Evolutionary conservation across 768 basidiomycete species (phyloP).

Genomic region (Boletus fagicola): DNA sequence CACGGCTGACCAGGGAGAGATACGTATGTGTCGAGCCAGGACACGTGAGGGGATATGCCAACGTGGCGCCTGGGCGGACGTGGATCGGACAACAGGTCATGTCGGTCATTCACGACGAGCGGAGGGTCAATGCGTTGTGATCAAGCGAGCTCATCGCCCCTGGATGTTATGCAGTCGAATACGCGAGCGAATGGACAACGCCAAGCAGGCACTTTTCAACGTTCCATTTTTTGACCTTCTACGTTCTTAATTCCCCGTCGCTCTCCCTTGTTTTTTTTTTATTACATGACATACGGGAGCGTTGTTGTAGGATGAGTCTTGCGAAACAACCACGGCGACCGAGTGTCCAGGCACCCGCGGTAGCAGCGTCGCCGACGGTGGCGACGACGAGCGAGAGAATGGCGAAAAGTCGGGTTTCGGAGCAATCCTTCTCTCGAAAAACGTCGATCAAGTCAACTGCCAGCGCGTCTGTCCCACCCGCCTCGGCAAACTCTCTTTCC

Average conservation of each 20-base stretch:
- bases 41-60: conserved; percentile 68
- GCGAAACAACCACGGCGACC: conserved; percentile 18
- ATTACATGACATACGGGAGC: neutral
- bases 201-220: neutral
- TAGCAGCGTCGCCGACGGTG: conserved; percentile 33
- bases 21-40: conserved; percentile 95
- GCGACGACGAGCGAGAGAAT: conserved; percentile 34
- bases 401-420: conserved; percentile 49
- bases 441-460: conserved; percentile 19
- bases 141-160: neutral
- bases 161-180: neutral
- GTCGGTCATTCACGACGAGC: conserved; percentile 39
- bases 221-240: neutral
- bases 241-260: conserved; percentile 1
- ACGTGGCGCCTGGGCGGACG: conserved; percentile 57
- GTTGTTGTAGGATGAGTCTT: conserved; percentile 14
- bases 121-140: conserved; percentile 10
- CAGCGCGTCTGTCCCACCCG: neutral
- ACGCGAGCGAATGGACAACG: neutral
- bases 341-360: conserved; percentile 22
- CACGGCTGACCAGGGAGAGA: conserved; percentile 52
- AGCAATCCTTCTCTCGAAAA: conserved; percentile 41
- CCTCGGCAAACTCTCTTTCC: conserved; percentile 14
- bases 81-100: conserved; percentile 80
- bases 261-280: neutral